These are phyloP conservation scores for Diutina catenulata DNA, from an alignment of 1,139 yeast genomes.

Conservation along the genomic window DNA sequence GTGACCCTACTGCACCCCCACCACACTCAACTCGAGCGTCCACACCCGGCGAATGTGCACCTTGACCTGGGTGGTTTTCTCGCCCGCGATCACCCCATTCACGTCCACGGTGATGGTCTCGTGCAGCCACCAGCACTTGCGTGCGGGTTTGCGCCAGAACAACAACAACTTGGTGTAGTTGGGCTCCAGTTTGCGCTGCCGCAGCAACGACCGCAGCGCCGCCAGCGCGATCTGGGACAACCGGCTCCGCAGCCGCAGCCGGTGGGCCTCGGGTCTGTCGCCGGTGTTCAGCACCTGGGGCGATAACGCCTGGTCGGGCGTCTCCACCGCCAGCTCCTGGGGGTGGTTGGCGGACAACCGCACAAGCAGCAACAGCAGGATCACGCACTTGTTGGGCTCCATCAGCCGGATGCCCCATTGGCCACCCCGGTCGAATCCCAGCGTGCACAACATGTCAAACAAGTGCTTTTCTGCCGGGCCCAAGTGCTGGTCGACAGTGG, in stretches of 20 bases:
- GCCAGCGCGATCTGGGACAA: conserved; percentile 34
- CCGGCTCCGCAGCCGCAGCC: conserved; percentile 36
- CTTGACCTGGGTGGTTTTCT: conserved; percentile 22
- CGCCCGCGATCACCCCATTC: conserved; percentile 7
- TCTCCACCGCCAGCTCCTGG: conserved; percentile 31
- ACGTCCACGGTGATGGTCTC: conserved; percentile 37
- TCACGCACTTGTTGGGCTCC: conserved; percentile 79
- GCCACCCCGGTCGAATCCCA: conserved; percentile 65
- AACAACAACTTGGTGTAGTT: conserved; percentile 63
- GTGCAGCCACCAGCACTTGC: conserved; percentile 99
- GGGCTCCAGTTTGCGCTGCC: conserved; percentile 23
- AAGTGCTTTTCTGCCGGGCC: conserved; percentile 95
- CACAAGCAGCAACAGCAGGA: conserved; percentile 75
- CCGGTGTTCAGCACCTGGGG: conserved; percentile 35
- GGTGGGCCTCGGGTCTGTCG: no score
- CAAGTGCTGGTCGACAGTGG: conserved; percentile 30
- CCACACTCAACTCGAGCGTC: conserved; percentile 66
- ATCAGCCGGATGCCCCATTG: conserved; percentile 81
- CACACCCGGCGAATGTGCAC: conserved; percentile 74
- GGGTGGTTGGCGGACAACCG: conserved; percentile 30
- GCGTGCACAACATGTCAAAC: conserved; percentile 86
- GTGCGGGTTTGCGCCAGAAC: conserved; percentile 97
- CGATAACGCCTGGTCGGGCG: conserved; percentile 35
- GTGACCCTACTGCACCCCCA: conserved; percentile 35
- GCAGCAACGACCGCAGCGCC: conserved; percentile 44